Percentiles rank a stretch among this genome's conserved stretches.
Conservation (phyloP, 1,284 basidiomycete species). For the Moesziomyces parantarcticus region DNA sequence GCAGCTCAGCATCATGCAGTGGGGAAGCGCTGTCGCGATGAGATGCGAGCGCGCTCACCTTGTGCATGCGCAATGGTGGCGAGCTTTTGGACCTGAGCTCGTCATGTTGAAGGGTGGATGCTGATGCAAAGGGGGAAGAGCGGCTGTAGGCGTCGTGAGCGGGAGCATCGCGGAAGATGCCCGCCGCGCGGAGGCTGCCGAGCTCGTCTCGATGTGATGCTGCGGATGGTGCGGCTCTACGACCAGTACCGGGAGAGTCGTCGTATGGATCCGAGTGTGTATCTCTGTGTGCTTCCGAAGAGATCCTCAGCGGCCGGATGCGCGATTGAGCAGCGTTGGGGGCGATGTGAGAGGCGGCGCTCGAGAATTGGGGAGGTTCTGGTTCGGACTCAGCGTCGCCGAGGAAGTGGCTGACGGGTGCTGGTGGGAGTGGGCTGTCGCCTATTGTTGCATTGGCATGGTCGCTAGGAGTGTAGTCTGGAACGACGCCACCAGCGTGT, state of each 20-base stretch:
- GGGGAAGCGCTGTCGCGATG: slow-evolving; percentile 17
- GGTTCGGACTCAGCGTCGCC: slow-evolving; percentile 35
- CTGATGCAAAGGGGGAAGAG: slow-evolving; percentile 37
- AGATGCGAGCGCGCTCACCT: neutral
- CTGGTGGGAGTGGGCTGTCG: slow-evolving; percentile 45
- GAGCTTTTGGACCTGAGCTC: slow-evolving; percentile 41
- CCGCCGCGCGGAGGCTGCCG: slow-evolving; percentile 26
- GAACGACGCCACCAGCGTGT: slow-evolving; percentile 11
- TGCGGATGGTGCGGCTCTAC: slow-evolving; percentile 20
- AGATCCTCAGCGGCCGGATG: slow-evolving; percentile 21
- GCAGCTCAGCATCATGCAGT: slow-evolving; percentile 9
- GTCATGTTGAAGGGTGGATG: slow-evolving; percentile 10
- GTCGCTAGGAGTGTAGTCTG: slow-evolving; percentile 40
- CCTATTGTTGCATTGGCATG: slow-evolving; percentile 40
- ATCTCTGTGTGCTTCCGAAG: slow-evolving; percentile 23
- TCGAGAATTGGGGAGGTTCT: slow-evolving; percentile 6
- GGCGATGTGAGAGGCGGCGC: slow-evolving; percentile 4
- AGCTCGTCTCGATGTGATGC: slow-evolving; percentile 34
- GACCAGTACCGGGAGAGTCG: slow-evolving; percentile 45
- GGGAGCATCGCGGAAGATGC: slow-evolving; percentile 30
- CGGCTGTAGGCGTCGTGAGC: slow-evolving; percentile 20
- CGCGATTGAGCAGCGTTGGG: slow-evolving; percentile 6
- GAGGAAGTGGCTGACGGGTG: slow-evolving; percentile 51
- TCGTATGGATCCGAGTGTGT: slow-evolving; percentile 36
- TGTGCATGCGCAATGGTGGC: slow-evolving; percentile 23